Evolutionary conservation across 2,329 filamentous ascomycete genomes (phyloP).

Genomic region (Penicillium sp.): DNA sequence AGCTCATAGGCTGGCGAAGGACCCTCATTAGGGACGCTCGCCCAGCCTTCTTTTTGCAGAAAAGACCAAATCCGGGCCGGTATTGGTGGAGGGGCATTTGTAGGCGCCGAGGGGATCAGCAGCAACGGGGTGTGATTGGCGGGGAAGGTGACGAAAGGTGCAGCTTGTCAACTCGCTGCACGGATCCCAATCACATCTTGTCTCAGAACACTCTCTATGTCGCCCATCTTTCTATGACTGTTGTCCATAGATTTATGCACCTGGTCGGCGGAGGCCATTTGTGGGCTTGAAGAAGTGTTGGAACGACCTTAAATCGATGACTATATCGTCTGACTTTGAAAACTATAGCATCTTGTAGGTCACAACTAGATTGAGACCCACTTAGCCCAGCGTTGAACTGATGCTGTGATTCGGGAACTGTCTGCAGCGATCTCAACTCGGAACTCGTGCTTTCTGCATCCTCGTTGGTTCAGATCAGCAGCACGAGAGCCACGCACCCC

Average conservation of each 20-base stretch:
- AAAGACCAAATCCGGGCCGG: not conserved
- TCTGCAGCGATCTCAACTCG: conserved; percentile 23
- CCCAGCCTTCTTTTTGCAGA: not conserved
- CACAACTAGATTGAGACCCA: not conserved
- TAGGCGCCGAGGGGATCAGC: conserved; percentile 24
- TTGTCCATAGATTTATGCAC: not conserved
- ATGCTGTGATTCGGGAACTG: conserved; percentile 24
- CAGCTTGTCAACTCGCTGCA: conserved; percentile 23
- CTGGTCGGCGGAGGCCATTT: not conserved
- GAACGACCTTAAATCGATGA: too few species aligned
- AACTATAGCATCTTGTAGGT: not conserved
- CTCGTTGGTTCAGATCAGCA: conserved; percentile 30
- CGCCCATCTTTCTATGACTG: not conserved
- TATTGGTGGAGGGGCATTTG: conserved; percentile 18
- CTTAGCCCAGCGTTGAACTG: conserved; percentile 1
- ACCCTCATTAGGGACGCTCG: not conserved
- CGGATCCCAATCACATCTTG: conserved; percentile 26
- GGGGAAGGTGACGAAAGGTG: conserved; percentile 24
- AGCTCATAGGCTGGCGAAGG: not conserved
- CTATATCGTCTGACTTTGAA: too few species aligned
- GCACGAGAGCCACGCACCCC: conserved; percentile 19
- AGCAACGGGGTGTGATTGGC: conserved; percentile 21
- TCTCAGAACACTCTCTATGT: conserved; percentile 6
- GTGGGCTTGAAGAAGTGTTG: not conserved
- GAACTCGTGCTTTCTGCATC: conserved; percentile 23